A percentile compares a stretch with the other conserved stretches of the same genome.
Evolutionary conservation across 495 filamentous ascomycete genomes (phyloP).

Genomic region (Neurospora sp.): DNA sequence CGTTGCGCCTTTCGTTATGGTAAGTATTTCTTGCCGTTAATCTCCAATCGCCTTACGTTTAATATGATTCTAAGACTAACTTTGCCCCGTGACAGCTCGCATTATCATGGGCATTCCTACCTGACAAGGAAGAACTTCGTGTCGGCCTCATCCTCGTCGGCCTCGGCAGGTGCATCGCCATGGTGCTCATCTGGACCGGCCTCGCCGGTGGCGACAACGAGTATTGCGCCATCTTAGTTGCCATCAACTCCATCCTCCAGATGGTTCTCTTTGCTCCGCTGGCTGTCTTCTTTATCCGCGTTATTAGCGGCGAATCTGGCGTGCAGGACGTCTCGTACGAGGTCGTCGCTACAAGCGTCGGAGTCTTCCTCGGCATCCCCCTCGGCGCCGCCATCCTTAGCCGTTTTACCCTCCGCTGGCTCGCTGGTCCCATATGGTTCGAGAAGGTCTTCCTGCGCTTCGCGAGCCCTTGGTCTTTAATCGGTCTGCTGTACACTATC

Average conservation of each 20-base stretch:
- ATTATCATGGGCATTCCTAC: constrained; percentile 75
- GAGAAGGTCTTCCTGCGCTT: constrained; percentile 59
- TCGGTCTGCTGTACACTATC: constrained; percentile 81
- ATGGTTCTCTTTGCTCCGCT: constrained; percentile 81
- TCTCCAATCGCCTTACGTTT: neutral
- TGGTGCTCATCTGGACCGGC: constrained; percentile 39
- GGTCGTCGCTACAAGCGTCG: constrained; percentile 69
- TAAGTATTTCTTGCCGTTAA: constrained; percentile 24
- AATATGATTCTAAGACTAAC: neutral
- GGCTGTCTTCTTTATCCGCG: constrained; percentile 64
- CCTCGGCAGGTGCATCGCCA: constrained; percentile 71
- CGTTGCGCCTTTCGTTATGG: constrained; percentile 84
- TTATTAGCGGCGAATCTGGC: constrained; percentile 44
- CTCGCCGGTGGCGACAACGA: constrained; percentile 64
- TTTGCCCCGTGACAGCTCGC: constrained; percentile 39
- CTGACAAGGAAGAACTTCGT: constrained; percentile 57
- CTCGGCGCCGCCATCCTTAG: constrained; percentile 71
- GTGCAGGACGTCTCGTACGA: constrained; percentile 48
- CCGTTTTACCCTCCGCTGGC: constrained; percentile 49
- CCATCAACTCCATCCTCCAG: constrained; percentile 77
- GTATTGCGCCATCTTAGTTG: constrained; percentile 87
- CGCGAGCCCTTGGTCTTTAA: constrained; percentile 62
- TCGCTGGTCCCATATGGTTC: constrained; percentile 51
- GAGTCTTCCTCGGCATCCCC: constrained; percentile 78
- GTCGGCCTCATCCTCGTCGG: constrained; percentile 72